These are phyloP conservation scores for Cladophialophora immunda DNA, from an alignment of 2,329 filamentous ascomycete species.

Conservation along the genomic window DNA sequence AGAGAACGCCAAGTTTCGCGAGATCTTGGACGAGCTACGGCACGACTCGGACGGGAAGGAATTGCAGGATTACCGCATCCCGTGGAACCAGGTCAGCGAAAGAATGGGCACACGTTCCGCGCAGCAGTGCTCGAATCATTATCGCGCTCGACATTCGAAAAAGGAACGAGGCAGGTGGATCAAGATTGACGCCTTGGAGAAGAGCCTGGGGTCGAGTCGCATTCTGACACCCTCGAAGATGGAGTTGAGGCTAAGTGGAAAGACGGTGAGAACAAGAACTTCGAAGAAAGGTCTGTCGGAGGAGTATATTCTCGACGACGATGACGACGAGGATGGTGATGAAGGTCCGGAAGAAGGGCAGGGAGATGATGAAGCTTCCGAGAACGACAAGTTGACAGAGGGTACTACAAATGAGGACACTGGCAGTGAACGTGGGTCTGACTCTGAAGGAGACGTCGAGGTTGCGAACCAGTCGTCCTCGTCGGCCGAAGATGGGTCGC, in stretches of 20 bases:
- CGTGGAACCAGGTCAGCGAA: slow-evolving; percentile 40
- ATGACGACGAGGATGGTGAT: slow-evolving; percentile 35
- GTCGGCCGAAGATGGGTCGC: background rate
- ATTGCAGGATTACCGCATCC: slow-evolving; percentile 42
- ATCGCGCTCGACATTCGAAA: slow-evolving; percentile 35
- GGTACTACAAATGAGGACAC: background rate
- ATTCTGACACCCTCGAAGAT: slow-evolving; percentile 36
- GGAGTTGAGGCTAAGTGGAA: slow-evolving; percentile 29
- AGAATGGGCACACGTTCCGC: slow-evolving; percentile 38
- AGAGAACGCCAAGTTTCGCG: slow-evolving; percentile 45
- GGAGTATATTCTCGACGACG: slow-evolving; percentile 30
- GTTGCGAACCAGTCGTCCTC: slow-evolving; percentile 1
- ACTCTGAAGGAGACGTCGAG: slow-evolving; percentile 10
- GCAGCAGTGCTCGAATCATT: slow-evolving; percentile 42
- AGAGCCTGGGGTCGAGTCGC: slow-evolving; percentile 26
- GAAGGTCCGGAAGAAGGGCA: slow-evolving; percentile 16
- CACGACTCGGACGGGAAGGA: slow-evolving; percentile 38
- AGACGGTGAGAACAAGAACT: background rate
- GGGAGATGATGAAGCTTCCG: slow-evolving; percentile 21
- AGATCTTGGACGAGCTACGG: slow-evolving; percentile 40
- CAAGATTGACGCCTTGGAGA: slow-evolving; percentile 30
- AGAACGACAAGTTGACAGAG: slow-evolving; percentile 6
- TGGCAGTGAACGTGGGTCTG: slow-evolving; percentile 6
- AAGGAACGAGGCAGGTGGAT: slow-evolving; percentile 32
- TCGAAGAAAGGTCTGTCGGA: slow-evolving; percentile 21